Conservation (phyloP, 257 asterid genomes). For the Rubia yunnanensis region DNA sequence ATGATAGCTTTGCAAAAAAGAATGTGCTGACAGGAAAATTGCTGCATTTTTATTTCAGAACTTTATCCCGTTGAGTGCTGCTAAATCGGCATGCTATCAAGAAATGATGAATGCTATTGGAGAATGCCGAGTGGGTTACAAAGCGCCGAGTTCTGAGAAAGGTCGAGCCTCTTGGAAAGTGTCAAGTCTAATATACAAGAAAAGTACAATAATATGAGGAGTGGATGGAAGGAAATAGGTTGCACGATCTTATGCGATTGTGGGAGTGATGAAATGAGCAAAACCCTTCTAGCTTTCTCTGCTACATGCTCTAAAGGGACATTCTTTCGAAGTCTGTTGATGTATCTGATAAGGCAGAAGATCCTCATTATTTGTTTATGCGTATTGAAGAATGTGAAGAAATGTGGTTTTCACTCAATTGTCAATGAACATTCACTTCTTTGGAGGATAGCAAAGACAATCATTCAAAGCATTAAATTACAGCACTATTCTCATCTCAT, state of each 20-base stretch:
- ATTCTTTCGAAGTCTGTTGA: slow-evolving; percentile 30
- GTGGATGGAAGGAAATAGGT: slow-evolving; percentile 35
- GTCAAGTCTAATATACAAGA: slow-evolving; percentile 24
- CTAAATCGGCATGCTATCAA: slow-evolving; percentile 28
- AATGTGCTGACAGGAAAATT: slow-evolving; percentile 34
- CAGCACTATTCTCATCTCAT: too few species aligned
- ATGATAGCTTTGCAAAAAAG: slow-evolving; percentile 28
- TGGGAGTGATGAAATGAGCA: slow-evolving; percentile 25
- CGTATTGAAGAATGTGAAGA: slow-evolving; percentile 36
- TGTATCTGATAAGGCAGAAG: slow-evolving; percentile 28
- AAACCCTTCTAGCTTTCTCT: slow-evolving; percentile 25
- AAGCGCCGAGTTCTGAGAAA: slow-evolving; percentile 29
- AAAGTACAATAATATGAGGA: slow-evolving; percentile 15
- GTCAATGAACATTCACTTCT: too few species aligned
- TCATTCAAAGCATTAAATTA: too few species aligned
- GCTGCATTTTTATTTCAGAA: slow-evolving; percentile 39
- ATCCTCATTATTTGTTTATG: slow-evolving; percentile 25
- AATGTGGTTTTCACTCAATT: too few species aligned
- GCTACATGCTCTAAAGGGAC: slow-evolving; percentile 36
- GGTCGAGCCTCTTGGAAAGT: slow-evolving; percentile 23
- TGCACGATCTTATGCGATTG: slow-evolving; percentile 37
- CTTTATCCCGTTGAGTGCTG: slow-evolving; percentile 31
- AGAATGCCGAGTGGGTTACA: slow-evolving; percentile 32
- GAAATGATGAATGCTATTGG: slow-evolving; percentile 37
- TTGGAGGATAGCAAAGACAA: too few species aligned